These are phyloP conservation scores for Sequoia sempervirens DNA, from an alignment of 75 land plant species.

Conservation along the genomic window DNA sequence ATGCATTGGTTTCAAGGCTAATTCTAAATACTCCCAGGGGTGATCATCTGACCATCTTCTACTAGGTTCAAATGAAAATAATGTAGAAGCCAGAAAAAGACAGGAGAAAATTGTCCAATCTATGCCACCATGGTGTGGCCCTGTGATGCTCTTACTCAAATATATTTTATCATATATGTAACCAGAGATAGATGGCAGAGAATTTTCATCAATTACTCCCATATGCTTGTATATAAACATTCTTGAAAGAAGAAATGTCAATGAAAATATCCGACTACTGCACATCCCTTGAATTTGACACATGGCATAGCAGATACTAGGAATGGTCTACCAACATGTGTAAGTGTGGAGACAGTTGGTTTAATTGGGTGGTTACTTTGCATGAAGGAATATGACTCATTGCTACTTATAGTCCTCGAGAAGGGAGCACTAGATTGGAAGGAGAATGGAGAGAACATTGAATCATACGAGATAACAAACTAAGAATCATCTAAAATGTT, in stretches of 20 bases:
- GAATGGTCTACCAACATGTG: no score
- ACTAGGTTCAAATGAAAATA: constrained; percentile 87
- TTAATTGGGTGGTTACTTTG: no score
- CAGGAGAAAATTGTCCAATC: constrained; percentile 91
- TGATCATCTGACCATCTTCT: constrained; percentile 74
- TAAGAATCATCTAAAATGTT: no score
- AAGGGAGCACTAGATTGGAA: no score
- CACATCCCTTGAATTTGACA: constrained; percentile 51
- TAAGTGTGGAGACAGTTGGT: no score
- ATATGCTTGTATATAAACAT: constrained; percentile 99
- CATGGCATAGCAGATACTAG: no score
- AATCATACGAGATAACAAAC: no score
- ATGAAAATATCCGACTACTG: constrained; percentile 92
- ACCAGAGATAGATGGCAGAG: constrained; percentile 88
- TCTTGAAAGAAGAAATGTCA: constrained; percentile 95
- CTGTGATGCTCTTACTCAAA: constrained; percentile 84
- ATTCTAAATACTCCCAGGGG: constrained; percentile 93
- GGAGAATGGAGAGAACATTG: no score
- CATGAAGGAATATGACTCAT: no score
- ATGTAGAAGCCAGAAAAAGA: constrained; percentile 93
- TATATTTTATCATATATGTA: constrained; percentile 97
- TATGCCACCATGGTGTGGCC: constrained; percentile 66
- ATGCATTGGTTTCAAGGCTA: constrained; percentile 78
- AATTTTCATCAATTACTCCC: constrained; percentile 99
- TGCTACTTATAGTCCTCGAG: no score